Base-by-base conservation (phyloP, 164 flowering plant species). In the Euptelea pleiosperma region DNA sequence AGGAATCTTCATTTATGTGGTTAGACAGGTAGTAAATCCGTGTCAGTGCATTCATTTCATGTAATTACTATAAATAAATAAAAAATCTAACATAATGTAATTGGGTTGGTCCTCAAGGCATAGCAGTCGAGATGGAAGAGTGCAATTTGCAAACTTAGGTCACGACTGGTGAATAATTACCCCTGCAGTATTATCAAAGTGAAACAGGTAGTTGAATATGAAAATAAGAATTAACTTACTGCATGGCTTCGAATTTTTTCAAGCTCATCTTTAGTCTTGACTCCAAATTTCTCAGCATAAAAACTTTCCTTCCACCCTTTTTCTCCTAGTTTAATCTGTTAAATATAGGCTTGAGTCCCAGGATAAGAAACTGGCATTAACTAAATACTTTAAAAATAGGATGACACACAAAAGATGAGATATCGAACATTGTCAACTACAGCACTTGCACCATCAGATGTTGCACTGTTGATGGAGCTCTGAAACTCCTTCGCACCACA, bases 261-360 rank as follows among this genome's bases (percentile, higher is more conserved):
- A 28, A 19, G 47, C 34, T 73, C 78, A 31, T 72, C 77, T 19
- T 55, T 44, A 58, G 57, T 68, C 60, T 55, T 29, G 18, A 52
- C 67, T 19, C 49, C 62, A 69, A 75, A 79, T 45, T 79, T 77
- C 53, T 61, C 71, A 12, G 64, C 47, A 57, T 77, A 79, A 42
- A 25, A 75, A 45, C 75, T 70, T 26, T 72, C 72, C 54, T 74
- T 79, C 78, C 78, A 74, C 5, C 80, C 75, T 34, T 53, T 58
- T 66, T 75, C 73, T 50, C 69, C 80, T 15, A 73, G 52, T 37
- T 64, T 70, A 52, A 72, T 59, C 79, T 78, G 70, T 58, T 12
- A 54, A 45, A 61, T 8, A 4, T 40, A 64, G 8, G 43, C n/a
- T 42, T 41, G 40, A 61, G 28, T 34, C 26, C 51, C 37, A 30